Conservation (phyloP, 1,139 yeast species). For the Pneumocystis wakefieldiae region DNA sequence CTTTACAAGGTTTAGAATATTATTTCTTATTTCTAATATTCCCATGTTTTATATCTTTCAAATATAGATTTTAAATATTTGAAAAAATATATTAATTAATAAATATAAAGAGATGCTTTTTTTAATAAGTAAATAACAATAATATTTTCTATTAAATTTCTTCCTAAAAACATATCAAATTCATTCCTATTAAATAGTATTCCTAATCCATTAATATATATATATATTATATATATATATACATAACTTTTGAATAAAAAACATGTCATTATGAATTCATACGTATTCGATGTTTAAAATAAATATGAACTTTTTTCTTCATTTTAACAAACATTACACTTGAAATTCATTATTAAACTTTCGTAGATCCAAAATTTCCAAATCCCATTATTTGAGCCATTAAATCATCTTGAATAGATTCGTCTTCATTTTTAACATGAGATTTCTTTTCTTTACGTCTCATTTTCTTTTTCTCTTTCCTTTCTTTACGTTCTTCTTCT, state of each 20-base stretch:
- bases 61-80: too few species aligned
- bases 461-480: constrained; percentile 15
- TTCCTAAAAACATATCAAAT: not conserved
- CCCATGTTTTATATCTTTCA: too few species aligned
- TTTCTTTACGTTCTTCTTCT: constrained; percentile 20
- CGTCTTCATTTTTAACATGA: constrained; percentile 18
- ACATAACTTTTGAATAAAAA: not conserved
- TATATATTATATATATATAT: too few species aligned
- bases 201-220: not conserved
- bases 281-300: too few species aligned
- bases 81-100: not conserved
- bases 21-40: too few species aligned
- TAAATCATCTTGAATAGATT: constrained; percentile 18
- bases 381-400: constrained; percentile 47
- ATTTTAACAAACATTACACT: not conserved
- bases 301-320: not conserved
- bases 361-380: constrained; percentile 13
- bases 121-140: not conserved
- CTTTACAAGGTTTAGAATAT: not conserved
- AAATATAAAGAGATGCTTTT: not conserved
- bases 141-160: not conserved
- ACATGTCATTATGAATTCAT: too few species aligned
- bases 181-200: not conserved
- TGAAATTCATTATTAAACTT: not conserved
- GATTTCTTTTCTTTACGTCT: constrained; percentile 18